Base-by-base conservation (phyloP, 2,329 filamentous ascomycete genomes). In the Xylariaceae sp. region DNA sequence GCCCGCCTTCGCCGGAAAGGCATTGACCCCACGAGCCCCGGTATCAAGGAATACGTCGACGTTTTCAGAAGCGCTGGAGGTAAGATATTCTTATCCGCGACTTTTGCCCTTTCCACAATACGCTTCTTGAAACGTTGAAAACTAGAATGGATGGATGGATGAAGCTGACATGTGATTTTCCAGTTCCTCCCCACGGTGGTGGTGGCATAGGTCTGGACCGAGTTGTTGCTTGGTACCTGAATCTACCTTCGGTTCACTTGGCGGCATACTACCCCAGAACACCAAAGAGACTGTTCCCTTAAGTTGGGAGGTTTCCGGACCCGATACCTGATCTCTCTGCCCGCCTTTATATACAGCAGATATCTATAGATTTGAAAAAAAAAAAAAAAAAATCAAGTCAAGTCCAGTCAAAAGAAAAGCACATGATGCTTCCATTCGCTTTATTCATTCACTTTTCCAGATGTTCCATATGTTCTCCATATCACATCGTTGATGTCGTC, bases 41-140 rank as follows among this genome's bases (percentile, higher is more conserved):
- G 87, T n/a, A 88, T 96, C 78, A 89, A 92, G 68, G 90, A 96
- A 64, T 96, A 96, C 68, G 83, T 96, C 57, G 85, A 88, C 65
- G 87, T 87, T 37, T 96, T 96, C 76, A 72, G 72, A 54, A 84
- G 85, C 65, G 92, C 86, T 69, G 91, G 89, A 62, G 51, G 51
- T 53, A 44, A 48, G 45, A 37, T 39, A 45, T 35, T 12, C 5
- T 12, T 2, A 31, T 4, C 3, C 12, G 12, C 11, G 12, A 11
- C 6, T 30, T 3, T 34, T 8, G 11, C 19, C 19, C 19, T 19
- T 19, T 19, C 19, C 19, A 19, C 19, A 19, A 19, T 19, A 19
- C 5, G 26, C 12, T 4, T 29, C 9, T 34, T 34, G 2, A 34
- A 37, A 11, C 35, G 35, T 37, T 11, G 35, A 11, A 6, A 7